Evolutionary conservation across 2,329 filamentous ascomycete species (phyloP).

Genomic region (Cercospora beticola): DNA sequence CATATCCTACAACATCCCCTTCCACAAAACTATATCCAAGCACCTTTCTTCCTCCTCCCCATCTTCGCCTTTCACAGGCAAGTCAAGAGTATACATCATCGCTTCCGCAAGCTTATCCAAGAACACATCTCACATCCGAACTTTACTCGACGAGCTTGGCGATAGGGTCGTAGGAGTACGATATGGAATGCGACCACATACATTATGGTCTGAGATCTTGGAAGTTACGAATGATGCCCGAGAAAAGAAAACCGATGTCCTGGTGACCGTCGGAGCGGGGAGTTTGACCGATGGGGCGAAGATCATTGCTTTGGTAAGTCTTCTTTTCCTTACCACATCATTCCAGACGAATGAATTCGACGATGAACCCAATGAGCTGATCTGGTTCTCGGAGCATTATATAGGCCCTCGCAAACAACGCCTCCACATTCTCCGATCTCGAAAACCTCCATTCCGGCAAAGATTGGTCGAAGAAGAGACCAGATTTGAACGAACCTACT

Average conservation of each 20-base stretch:
- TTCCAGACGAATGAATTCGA: no score
- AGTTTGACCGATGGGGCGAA: conserved; percentile 59
- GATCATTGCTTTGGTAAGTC: conserved; percentile 44
- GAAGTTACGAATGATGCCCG: conserved; percentile 48
- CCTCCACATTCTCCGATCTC: conserved; percentile 12
- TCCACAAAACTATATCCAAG: conserved; percentile 45
- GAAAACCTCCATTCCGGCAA: conserved; percentile 14
- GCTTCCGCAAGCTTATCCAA: conserved; percentile 51
- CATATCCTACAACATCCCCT: conserved; percentile 52
- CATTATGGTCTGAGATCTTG: conserved; percentile 54
- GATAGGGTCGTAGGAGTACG: conserved; percentile 47
- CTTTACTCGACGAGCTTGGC: conserved; percentile 45
- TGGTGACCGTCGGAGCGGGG: conserved; percentile 57
- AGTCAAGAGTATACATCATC: conserved; percentile 51
- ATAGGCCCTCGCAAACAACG: conserved; percentile 17
- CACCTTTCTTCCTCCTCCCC: conserved; percentile 36
- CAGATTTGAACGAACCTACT: conserved; percentile 11
- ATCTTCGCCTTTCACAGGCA: not conserved
- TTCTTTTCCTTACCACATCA: no score
- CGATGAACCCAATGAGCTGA: no score
- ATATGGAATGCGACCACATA: conserved; percentile 56
- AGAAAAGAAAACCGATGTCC: conserved; percentile 45
- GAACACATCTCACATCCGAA: conserved; percentile 47
- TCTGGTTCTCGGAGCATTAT: no score
- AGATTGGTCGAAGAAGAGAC: conserved; percentile 11